Percentiles rank a stretch among this genome's conserved stretches.
Conservation (phyloP, 2,329 filamentous ascomycete genomes). For the Pezicula radicicola region DNA sequence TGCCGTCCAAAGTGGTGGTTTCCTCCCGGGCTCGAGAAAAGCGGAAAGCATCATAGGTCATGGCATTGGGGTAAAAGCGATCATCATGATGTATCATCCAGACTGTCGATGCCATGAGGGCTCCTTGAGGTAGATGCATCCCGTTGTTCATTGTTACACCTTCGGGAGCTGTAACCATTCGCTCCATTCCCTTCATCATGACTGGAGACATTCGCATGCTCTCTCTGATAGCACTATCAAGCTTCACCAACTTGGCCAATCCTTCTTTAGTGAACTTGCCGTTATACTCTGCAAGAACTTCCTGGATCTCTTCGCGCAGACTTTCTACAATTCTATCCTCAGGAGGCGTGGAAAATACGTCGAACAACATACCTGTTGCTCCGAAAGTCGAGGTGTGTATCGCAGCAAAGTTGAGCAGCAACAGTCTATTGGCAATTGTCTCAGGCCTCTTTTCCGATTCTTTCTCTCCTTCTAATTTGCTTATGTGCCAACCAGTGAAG, state of each 20-base stretch:
- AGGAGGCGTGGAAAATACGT: conserved; percentile 22
- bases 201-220: conserved; percentile 29
- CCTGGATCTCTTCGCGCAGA: conserved; percentile 28
- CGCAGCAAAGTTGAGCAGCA: conserved; percentile 29
- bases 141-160: conserved; percentile 19
- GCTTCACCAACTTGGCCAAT: conserved; percentile 27
- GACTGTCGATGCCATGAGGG: conserved; percentile 6
- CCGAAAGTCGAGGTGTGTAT: conserved; percentile 30
- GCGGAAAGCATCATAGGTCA: conserved; percentile 14
- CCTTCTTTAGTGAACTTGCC: conserved; percentile 29
- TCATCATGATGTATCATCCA: conserved; percentile 18
- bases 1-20: conserved; percentile 6
- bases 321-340: conserved; percentile 10
- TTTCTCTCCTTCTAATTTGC: conserved; percentile 10
- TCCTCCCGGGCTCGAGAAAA: conserved; percentile 11
- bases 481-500: conserved; percentile 24
- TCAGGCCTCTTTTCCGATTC: conserved; percentile 15
- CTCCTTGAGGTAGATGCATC: conserved; percentile 12
- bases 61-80: conserved; percentile 9
- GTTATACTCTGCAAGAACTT: conserved; percentile 12
- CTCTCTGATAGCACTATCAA: conserved; percentile 32
- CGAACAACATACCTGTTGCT: conserved; percentile 26
- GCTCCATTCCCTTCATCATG: conserved; percentile 16
- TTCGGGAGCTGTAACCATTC: conserved; percentile 21
- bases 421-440: conserved; percentile 24